Base-by-base conservation (phyloP, 2,329 filamentous ascomycete genomes). In the Ceratocystis harringtonii region DNA sequence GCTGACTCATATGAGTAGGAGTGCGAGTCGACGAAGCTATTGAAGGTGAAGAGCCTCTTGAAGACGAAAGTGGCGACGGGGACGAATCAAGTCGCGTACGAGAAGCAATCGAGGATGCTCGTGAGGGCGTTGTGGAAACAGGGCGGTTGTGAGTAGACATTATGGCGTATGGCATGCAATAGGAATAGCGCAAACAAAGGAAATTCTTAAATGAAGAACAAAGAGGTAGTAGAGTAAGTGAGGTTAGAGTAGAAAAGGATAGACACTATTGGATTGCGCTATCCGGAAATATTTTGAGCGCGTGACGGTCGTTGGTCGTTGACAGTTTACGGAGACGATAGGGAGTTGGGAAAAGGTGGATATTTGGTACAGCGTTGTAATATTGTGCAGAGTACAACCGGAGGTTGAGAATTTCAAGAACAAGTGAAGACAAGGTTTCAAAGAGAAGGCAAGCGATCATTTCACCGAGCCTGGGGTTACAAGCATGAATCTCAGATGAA, bases 401-500 rank as follows among this genome's bases (percentile, higher is more conserved):
- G 7, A 30, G 17, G 28, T 58, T 19, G 55, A 52, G 48, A 52
- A 52, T 52, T 19, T 12, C 45, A 52, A 52, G n/a, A 30, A 30
- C 41, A 62, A 48, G 17, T 22, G 28, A 25, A 36, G 44, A 55
- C 30, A 41, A 52, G 50, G 17, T 48, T 50, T 32, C 44, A 63
- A 63, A 43, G 28, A 63, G 25, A 43, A 32, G 36, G 22, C 30
- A 41, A 22, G 4, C 28, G 43, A 63, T 22, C n/a, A 36, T 50
- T 55, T 63, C 62, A 36, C 45, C 62, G 45, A 50, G 48, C 62
- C 52, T 63, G 61, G 61, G 61, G 30, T 52, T 55, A 63, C 32
- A 63, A 50, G 52, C 22, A 52, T 60, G 52, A 64, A 67, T 67
- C 63, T 64, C 28, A 65, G 66, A 67, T 67, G 66, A 65, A 63